Percentiles rank a stretch among this genome's conserved stretches.
Conservation (phyloP, 1,139 yeast species). For the Kazachstania sp. region DNA sequence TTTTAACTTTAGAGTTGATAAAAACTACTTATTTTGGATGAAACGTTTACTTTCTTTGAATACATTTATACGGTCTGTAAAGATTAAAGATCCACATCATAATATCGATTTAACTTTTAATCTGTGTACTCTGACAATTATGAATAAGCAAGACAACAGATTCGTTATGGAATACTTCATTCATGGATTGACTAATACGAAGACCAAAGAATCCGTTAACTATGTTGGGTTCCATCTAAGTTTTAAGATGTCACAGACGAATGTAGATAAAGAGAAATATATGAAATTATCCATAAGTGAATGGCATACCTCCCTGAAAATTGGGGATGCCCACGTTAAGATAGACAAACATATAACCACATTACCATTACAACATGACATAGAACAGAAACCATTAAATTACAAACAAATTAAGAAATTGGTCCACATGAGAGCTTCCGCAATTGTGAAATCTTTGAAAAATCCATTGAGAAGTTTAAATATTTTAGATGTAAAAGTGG, state of each 20-base stretch:
- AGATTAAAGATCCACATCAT: conserved; percentile 9
- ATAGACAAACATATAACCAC: neutral
- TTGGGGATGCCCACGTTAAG: conserved; percentile 14
- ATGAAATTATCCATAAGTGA: conserved; percentile 8
- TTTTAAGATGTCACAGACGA: conserved; percentile 9
- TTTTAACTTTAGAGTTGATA: conserved; percentile 5
- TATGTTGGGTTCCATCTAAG: conserved; percentile 16
- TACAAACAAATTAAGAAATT: neutral
- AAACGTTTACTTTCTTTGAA: conserved; percentile 12
- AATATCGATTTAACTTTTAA: conserved; percentile 10
- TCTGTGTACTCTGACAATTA: conserved; percentile 14
- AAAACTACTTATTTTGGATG: conserved; percentile 6
- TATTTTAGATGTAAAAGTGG: conserved; percentile 25
- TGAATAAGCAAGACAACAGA: conserved; percentile 9
- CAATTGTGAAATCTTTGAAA: conserved; percentile 1
- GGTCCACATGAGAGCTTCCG: neutral
- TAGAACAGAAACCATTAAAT: neutral
- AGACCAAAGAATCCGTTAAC: conserved; percentile 13
- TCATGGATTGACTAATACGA: conserved; percentile 12
- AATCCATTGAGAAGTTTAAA: conserved; percentile 13
- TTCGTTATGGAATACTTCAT: conserved; percentile 15
- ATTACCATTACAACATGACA: neutral
- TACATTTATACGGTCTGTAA: conserved; percentile 13
- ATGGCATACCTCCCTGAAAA: conserved; percentile 11
- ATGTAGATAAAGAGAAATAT: conserved; percentile 1